A percentile compares a stretch with the other conserved stretches of the same genome.
phyloP scores from a whole-genome alignment of 805 yeast species.

The Pichia phayaonensis region DNA sequence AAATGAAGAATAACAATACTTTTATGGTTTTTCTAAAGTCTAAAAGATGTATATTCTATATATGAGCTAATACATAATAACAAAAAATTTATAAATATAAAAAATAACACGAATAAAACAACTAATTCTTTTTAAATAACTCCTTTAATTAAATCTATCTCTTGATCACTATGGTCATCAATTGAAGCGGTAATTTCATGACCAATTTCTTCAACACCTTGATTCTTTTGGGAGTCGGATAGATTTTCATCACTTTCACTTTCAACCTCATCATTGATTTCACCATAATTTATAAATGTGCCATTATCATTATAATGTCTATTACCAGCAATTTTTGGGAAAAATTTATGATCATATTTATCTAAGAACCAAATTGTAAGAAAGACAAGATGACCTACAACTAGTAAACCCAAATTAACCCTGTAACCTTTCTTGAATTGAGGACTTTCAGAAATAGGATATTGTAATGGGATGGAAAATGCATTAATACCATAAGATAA shows the following conservation, averaged over 20 bases:
- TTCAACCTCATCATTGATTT: background rate
- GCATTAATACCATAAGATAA: constrained; percentile 16
- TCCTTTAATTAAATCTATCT: background rate
- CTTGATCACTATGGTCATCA: background rate
- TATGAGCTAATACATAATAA: background rate
- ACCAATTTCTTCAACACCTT: background rate
- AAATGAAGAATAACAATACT: no score
- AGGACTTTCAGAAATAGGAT: constrained; percentile 11
- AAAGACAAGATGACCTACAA: constrained; percentile 10
- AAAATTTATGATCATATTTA: constrained; percentile 12
- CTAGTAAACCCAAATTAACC: constrained; percentile 12
- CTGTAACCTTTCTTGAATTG: constrained; percentile 13
- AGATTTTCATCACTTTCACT: background rate
- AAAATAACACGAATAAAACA: background rate
- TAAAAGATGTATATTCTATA: no score
- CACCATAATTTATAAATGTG: background rate
- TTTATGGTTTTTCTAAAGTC: no score
- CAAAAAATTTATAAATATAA: background rate
- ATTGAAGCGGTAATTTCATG: background rate
- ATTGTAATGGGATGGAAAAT: constrained; percentile 18
- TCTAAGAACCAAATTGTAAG: constrained; percentile 11
- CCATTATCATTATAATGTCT: constrained; percentile 5
- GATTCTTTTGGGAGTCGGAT: background rate
- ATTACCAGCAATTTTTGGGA: constrained; percentile 15
- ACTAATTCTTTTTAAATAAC: no score